Evolutionary conservation across 306 rosid genomes (phyloP).

Genomic region (Begonia loranthoides): DNA sequence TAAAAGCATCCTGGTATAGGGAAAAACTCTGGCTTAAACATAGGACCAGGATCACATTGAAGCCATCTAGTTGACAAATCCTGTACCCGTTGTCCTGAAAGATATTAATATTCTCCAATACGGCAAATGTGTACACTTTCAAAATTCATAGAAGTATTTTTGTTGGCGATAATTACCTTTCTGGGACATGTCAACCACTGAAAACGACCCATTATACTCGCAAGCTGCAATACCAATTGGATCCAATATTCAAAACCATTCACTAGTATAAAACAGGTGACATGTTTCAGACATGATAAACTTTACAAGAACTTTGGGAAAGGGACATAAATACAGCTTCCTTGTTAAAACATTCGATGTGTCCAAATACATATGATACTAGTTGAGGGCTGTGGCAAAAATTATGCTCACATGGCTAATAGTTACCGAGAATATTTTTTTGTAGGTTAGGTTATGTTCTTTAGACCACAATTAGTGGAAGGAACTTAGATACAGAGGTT

Average conservation of each 20-base stretch:
- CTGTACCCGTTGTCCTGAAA: conserved; percentile 34
- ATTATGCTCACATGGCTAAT: too few relatives aligned
- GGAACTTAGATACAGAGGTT: too few relatives aligned
- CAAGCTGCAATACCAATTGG: conserved; percentile 61
- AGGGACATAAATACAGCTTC: too few relatives aligned
- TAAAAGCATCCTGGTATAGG: conserved; percentile 55
- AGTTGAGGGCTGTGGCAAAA: too few relatives aligned
- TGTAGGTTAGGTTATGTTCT: too few relatives aligned
- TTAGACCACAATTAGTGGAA: too few relatives aligned
- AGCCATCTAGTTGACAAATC: conserved; percentile 93
- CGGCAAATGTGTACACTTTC: not conserved
- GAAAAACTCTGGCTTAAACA: conserved; percentile 61
- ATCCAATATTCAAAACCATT: not conserved
- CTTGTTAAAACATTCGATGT: too few relatives aligned
- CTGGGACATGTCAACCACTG: conserved; percentile 95
- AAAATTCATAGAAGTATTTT: not conserved
- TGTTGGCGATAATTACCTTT: conserved; percentile 39
- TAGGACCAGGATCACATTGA: conserved; percentile 83
- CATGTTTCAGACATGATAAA: too few relatives aligned
- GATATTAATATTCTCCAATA: not conserved
- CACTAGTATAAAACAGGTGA: not conserved
- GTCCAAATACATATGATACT: too few relatives aligned
- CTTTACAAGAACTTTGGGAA: too few relatives aligned
- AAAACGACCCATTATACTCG: conserved; percentile 74
- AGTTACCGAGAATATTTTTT: too few relatives aligned